Evolutionary conservation across 306 rosid species (phyloP), one percentile per base, ranked within the genome.

Genomic region (Castanea mollissima): DNA sequence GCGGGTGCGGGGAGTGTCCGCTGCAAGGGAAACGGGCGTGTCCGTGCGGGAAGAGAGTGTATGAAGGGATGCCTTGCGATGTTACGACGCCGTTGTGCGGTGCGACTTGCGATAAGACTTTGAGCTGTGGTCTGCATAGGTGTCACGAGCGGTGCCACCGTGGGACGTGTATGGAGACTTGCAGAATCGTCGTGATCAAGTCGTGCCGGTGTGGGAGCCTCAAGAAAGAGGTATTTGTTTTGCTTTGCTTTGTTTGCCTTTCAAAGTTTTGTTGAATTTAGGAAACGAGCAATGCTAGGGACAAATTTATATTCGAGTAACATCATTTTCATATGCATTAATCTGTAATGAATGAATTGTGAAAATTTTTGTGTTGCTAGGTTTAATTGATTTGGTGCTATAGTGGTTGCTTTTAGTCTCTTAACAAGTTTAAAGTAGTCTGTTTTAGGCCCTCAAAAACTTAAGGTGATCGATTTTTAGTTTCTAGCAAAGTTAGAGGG

Each of bases 81-180:
- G 91, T 79, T 38, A 51, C 81, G 8, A 83, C 87, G 73, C 98
- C 90, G 12, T 69, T 95, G 71, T 95, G 99, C 59, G 99, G 99
- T 0, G 86, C 89, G 0, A 95, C 97, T 21, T 95, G 99, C 60
- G 91, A 84, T 63, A 92, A 92, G 79, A 85, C 78, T 91, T 78
- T 95, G 18, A 76, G 80, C 12, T 95, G 99, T 67, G 94, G 97
- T 20, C 82, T 75, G 73, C 99, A 95, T 51, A 84, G 89, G 83
- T 95, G 98, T 77, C 99, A 87, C 0, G 98, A 95, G 74, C 73
- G 99, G 82, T 95, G 99, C 82, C 99, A 92, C 71, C 97, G 93
- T 4, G 96, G 99, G 25, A 83, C 84, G 1, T 95, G 99, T 69
- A 60, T 87, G 20, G 92, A 83, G 84, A 91, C 90, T 74, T 95